Evolutionary conservation across 305 asterid species (phyloP).

Genomic region (Nicotiana rustica): DNA sequence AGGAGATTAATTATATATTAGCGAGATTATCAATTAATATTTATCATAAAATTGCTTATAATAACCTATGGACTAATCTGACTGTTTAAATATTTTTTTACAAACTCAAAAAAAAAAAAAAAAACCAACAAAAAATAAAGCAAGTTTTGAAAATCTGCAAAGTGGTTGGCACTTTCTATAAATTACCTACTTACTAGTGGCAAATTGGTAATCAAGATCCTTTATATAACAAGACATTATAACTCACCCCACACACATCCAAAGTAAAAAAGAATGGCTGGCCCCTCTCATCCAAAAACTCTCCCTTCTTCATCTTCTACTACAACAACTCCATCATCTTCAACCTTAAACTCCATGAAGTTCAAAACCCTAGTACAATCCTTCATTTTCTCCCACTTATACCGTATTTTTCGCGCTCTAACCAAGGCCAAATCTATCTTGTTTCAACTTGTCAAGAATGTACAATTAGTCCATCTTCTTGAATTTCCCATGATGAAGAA

Average conservation of each 20-base stretch:
- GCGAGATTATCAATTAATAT: too few relatives aligned
- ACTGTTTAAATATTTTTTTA: too few relatives aligned
- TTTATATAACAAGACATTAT: conserved; percentile 56
- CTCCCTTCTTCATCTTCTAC: conserved; percentile 45
- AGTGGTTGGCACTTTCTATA: conserved; percentile 72
- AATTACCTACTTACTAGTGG: conserved; percentile 62
- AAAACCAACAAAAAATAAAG: too few relatives aligned
- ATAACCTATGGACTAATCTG: too few relatives aligned
- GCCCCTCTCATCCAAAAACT: conserved; percentile 52
- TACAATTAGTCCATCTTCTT: conserved; percentile 48
- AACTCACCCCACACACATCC: conserved; percentile 26
- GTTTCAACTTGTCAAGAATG: conserved; percentile 56
- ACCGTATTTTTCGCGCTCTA: conserved; percentile 63
- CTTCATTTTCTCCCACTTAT: conserved; percentile 71
- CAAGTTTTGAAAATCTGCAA: conserved; percentile 42
- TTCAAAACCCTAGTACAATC: conserved; percentile 71
- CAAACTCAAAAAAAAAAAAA: too few relatives aligned
- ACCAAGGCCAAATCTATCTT: conserved; percentile 61
- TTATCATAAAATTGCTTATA: too few relatives aligned
- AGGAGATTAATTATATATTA: too few relatives aligned
- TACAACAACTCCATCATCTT: conserved; percentile 30
- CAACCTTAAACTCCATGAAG: conserved; percentile 59
- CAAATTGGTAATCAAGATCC: conserved; percentile 60
- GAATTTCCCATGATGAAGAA: conserved; percentile 49
- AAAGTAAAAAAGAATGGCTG: conserved; percentile 44